A percentile compares a stretch with the other conserved stretches of the same genome.
Evolutionary conservation across 2,329 filamentous ascomycete genomes (phyloP).

Genomic region (Pseudogymnoascus pannorum): DNA sequence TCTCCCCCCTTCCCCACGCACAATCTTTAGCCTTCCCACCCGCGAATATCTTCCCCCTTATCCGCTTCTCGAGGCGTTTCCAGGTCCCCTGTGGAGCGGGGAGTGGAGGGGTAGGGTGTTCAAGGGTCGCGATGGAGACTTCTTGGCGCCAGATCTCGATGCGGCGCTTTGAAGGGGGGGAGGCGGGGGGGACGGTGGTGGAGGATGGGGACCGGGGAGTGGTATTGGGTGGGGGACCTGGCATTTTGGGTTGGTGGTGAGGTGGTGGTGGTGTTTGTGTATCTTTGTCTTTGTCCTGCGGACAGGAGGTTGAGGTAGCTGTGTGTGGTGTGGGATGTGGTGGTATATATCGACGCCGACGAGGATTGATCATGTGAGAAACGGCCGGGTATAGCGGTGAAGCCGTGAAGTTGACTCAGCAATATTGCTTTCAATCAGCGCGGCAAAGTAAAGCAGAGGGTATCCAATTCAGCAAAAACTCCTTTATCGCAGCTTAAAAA

Average conservation of each 20-base stretch:
- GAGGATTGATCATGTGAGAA: background rate
- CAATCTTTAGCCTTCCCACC: too few species aligned
- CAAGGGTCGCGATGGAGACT: conserved; percentile 33
- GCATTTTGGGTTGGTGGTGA: background rate
- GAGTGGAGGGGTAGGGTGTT: conserved; percentile 30
- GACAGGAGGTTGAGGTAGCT: too few species aligned
- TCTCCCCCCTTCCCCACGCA: too few species aligned
- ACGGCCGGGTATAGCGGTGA: background rate
- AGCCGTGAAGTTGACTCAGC: background rate
- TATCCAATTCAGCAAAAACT: background rate
- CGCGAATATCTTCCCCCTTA: background rate
- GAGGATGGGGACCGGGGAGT: background rate
- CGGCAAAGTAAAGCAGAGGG: background rate
- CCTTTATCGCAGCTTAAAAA: too few species aligned
- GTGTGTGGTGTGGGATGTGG: too few species aligned
- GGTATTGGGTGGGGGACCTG: background rate
- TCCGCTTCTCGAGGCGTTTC: background rate
- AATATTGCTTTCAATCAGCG: background rate
- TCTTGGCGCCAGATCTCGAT: conserved; percentile 46
- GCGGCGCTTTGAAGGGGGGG: conserved; percentile 25
- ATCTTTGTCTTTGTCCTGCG: too few species aligned
- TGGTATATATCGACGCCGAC: background rate
- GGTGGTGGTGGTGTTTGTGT: background rate
- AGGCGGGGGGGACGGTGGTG: background rate
- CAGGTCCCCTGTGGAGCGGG: conserved; percentile 20